Base-by-base conservation (phyloP, 495 filamentous ascomycete species). In the Daldinia vernicosa region DNA sequence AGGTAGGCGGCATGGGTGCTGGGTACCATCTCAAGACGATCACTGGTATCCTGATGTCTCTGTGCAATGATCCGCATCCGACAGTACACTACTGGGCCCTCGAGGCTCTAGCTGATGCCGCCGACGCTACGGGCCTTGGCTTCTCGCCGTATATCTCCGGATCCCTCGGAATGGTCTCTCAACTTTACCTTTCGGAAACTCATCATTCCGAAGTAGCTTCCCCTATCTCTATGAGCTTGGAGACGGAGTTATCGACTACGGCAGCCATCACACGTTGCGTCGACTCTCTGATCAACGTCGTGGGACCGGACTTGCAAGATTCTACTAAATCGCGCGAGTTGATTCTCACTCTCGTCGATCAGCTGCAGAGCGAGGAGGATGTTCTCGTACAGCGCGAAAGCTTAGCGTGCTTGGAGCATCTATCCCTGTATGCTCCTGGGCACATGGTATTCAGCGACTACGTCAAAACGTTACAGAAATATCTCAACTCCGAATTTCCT, bases 11-110 rank as follows among this genome's bases (percentile, higher is more conserved):
- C 69, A 98, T 99, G 94, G 96, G 96, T 63, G 95, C 95, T 57
- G 93, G 94, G n/a, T 91, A 93, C 73, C 95, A 99, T 77, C 82
- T 99, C 14, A 98, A 98, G 80, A 97, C 93, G 7, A 98, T 99
- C 56, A 88, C 97, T 37, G 92, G 93, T 17, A 93, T 99, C 35
- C 80, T 99, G 22, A 95, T 98, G 92, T 98, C 95, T 22, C 82
- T 99, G 6, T 93, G 93, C 79, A 96, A 92, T 72, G 95, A 99
- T 75, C 92, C 95, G n/a, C 95, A 98, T 69, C 95, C 95, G 0
- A 91, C 90, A 0, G 95, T 99, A 1, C 95, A 99, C 77, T 96
- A 92, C 77, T 98, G 94, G 92, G 94, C 95, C 15, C 84, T 99
- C 35, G 94, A 97, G 70, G 94, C 91, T 2, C 77, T 99, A 17